Evolutionary conservation across 768 basidiomycete genomes (phyloP), one percentile per base, ranked within the genome.

Genomic region (Coprinopsis strossmayeri): DNA sequence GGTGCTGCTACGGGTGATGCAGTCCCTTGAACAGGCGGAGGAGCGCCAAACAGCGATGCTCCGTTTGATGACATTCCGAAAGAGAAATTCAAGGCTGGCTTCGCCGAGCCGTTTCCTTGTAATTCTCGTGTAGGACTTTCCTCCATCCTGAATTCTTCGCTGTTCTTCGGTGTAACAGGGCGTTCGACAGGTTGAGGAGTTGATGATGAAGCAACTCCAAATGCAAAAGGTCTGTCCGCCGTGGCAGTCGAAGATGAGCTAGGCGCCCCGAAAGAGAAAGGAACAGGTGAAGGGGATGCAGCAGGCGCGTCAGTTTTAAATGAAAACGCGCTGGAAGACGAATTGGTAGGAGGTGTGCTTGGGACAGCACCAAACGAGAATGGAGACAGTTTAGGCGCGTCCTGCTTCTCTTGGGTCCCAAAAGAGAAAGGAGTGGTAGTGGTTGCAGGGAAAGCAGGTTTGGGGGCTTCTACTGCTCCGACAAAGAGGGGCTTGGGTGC

Each of bases 111-210:
- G 51, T 72, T 77, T 20, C 65, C 53, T 41, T 76, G 75, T 57
- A 78, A 65, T 7, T 83, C 82, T 50, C 85, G 72, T 2, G 77
- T 79, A 1, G 87, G 87, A 55, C 87, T 90, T 63, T 89, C 87
- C 34, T 90, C 87, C 87, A 90, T 90, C 48, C 66, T 77, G 54
- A 84, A 77, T 51, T 87, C 87, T 42, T 81, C 82, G 27, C 70
- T 69, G 49, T 71, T 78, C 57, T 68, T 74, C 2, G 87, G 87
- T 9, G 85, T 84, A 0, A 85, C 87, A 3, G 84, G 72, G 18
- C 82, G 70, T 23, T 69, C 62, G 11, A 67, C 61, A 1, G 66
- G 56, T 21, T 68, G 44, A 10, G 66, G 54, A 12, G 58, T 46
- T 26, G 56, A 55, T 11, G 72, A 49, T 26, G 7, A 7, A 7